A percentile compares a stretch with the other conserved stretches of the same genome.
Evolutionary conservation across 371 early-diverging fungal genomes (phyloP).

Genomic region (Mucor racemosus): DNA sequence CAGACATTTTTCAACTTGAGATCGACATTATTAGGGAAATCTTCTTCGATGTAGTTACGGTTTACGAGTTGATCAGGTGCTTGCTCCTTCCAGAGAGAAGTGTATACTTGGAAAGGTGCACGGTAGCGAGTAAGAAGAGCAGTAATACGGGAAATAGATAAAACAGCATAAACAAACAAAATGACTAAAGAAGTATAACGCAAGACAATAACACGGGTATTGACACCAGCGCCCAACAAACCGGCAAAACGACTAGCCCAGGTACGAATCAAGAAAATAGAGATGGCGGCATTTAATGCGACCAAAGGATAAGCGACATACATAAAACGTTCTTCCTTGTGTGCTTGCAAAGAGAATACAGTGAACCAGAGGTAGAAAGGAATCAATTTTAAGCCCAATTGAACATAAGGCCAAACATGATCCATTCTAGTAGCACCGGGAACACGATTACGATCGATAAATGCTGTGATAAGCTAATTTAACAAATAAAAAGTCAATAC

Average conservation of each 20-base stretch:
- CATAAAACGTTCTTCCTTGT: conserved; percentile 96
- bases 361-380: conserved; percentile 80
- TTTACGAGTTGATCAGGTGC: conserved; percentile 37
- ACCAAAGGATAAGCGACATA: conserved; percentile 92
- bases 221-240: conserved; percentile 34
- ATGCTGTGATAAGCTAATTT: conserved; percentile 32
- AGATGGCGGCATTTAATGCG: conserved; percentile 77
- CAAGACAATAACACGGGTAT: conserved; percentile 37
- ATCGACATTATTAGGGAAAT: conserved; percentile 33
- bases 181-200: conserved; percentile 44
- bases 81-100: conserved; percentile 43
- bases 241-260: conserved; percentile 43
- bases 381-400: conserved; percentile 59
- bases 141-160: conserved; percentile 69
- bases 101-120: conserved; percentile 69
- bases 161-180: conserved; percentile 38
- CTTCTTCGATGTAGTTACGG: conserved; percentile 40
- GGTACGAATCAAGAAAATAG: conserved; percentile 62
- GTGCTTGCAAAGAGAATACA: conserved; percentile 86
- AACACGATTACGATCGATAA: conserved; percentile 50
- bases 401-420: conserved; percentile 46
- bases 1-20: conserved; percentile 64
- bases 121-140: conserved; percentile 67
- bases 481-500: conserved; percentile 13
- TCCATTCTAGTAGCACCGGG: conserved; percentile 39